A percentile compares a stretch with the other conserved stretches of the same genome.
phyloP scores from a whole-genome alignment of 495 filamentous ascomycete species.

The Podospora pseudoanserina region DNA sequence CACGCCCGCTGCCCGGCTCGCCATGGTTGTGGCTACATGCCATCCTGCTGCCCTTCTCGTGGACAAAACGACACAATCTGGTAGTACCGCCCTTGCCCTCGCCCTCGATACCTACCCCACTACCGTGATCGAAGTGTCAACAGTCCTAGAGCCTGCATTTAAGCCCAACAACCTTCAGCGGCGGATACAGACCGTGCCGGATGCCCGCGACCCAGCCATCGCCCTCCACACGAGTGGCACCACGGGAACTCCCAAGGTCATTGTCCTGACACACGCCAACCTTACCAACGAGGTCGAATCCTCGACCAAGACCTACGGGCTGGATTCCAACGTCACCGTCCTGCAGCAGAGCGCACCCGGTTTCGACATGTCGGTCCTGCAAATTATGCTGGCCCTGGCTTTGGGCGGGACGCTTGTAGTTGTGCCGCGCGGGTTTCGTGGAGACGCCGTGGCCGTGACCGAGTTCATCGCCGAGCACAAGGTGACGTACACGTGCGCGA shows the following conservation, averaged over 20 bases:
- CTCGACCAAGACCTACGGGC: conserved; percentile 6
- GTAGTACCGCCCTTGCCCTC: conserved; percentile 30
- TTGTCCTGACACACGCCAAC: conserved; percentile 32
- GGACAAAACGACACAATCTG: conserved; percentile 31
- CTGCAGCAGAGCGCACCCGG: conserved; percentile 30
- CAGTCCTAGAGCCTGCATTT: not conserved
- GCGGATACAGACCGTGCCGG: not conserved
- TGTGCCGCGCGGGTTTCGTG: conserved; percentile 15
- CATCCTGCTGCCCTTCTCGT: conserved; percentile 31
- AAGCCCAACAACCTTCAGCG: not conserved
- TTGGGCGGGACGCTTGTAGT: conserved; percentile 28
- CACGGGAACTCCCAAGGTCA: conserved; percentile 46
- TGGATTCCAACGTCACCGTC: conserved; percentile 18
- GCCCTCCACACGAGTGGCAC: conserved; percentile 49
- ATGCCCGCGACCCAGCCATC: conserved; percentile 25
- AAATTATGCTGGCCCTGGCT: conserved; percentile 28
- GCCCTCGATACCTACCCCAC: conserved; percentile 18
- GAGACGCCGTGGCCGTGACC: conserved; percentile 25
- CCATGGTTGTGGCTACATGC: conserved; percentile 16
- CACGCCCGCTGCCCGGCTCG: conserved; percentile 27
- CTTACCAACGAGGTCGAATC: conserved; percentile 25
- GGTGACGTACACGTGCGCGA: conserved; percentile 29
- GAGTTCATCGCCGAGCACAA: conserved; percentile 19
- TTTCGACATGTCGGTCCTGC: conserved; percentile 33
- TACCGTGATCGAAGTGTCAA: conserved; percentile 10